These are phyloP conservation scores for Lentinula guzmanii DNA, from an alignment of 768 basidiomycete species.

Conservation along the genomic window DNA sequence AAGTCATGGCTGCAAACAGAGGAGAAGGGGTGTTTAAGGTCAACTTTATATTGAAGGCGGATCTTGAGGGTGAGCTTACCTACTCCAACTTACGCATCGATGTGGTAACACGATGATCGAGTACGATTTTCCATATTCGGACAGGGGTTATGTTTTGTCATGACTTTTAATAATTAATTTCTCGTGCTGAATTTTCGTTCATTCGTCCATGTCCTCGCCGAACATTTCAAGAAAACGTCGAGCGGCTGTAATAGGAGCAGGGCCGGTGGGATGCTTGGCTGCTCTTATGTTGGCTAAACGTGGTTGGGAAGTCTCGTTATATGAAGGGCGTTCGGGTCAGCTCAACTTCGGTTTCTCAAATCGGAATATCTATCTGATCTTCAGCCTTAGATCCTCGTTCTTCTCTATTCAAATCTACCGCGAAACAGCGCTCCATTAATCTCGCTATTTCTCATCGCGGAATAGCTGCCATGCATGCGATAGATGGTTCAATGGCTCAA, in stretches of 20 bases:
- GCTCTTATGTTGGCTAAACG: conserved; percentile 80
- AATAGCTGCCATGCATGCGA: conserved; percentile 76
- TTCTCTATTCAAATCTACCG: conserved; percentile 55
- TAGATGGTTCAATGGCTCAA: conserved; percentile 66
- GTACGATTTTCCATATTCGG: background rate
- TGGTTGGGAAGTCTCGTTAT: conserved; percentile 80
- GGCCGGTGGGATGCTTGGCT: conserved; percentile 91
- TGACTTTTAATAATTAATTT: background rate
- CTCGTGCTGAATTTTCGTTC: background rate
- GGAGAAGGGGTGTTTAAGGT: background rate
- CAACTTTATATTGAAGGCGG: background rate
- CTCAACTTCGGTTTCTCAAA: conserved; percentile 1
- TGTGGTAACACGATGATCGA: background rate
- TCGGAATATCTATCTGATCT: conserved; percentile 2
- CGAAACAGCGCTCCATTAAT: conserved; percentile 89
- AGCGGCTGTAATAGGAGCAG: conserved; percentile 77
- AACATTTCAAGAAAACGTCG: conserved; percentile 22
- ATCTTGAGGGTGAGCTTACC: background rate
- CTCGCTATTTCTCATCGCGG: conserved; percentile 93
- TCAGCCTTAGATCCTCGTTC: conserved; percentile 60
- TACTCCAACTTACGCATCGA: background rate
- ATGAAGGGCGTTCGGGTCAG: conserved; percentile 75
- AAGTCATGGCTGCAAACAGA: conserved; percentile 11
- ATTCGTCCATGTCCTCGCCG: background rate
- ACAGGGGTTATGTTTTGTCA: conserved; percentile 2